Percentiles rank a stretch among this genome's conserved stretches.
Evolutionary conservation across 176 grass and related monocot species (phyloP).

Genomic region (Cenchrus fungigraminus): DNA sequence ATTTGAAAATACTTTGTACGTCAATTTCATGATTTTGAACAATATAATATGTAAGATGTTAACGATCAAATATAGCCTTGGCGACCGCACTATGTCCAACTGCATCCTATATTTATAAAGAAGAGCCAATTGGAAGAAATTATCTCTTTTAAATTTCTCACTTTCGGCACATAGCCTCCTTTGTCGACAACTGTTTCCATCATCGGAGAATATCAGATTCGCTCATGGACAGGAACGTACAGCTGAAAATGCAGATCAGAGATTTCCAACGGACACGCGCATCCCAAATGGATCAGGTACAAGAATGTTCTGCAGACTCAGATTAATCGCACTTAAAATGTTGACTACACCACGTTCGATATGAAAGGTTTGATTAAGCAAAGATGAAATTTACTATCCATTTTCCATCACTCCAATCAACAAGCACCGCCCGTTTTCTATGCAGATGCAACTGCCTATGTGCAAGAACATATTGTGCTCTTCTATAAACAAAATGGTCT

Average conservation of each 20-base stretch:
- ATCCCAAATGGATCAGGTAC: neutral
- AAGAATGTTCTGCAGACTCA: neutral
- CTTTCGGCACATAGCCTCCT: conserved; percentile 17
- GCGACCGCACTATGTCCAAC: neutral
- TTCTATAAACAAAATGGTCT: neutral
- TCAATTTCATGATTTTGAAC: neutral
- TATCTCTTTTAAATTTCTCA: neutral
- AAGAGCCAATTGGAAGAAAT: neutral
- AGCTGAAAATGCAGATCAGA: neutral
- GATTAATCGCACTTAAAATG: neutral
- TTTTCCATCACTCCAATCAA: neutral
- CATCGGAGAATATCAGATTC: conserved; percentile 6
- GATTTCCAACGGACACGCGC: neutral
- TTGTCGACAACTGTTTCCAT: conserved; percentile 2
- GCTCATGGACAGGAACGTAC: neutral
- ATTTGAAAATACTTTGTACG: neutral
- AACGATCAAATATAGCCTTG: neutral
- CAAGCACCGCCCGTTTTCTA: neutral
- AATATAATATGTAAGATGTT: neutral
- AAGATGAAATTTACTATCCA: neutral
- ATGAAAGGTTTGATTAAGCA: neutral
- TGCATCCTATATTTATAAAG: neutral
- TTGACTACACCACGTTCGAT: no score
- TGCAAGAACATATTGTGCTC: neutral
- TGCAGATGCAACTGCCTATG: neutral